Base-by-base conservation (phyloP, 2,329 filamentous ascomycete genomes). In the Colletotrichum kahawae region DNA sequence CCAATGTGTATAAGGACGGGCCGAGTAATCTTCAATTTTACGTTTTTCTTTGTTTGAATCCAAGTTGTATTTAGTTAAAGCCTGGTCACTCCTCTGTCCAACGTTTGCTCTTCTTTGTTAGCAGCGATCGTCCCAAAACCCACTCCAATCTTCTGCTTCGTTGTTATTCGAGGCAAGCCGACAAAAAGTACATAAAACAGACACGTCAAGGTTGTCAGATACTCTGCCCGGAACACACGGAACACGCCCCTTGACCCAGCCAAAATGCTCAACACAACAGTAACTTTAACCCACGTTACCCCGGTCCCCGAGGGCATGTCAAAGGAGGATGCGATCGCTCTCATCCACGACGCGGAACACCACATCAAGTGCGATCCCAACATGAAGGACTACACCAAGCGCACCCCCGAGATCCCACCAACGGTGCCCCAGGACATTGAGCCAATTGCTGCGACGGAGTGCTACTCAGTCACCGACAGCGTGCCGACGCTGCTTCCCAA, bases 311-410 rank as follows among this genome's bases (percentile, higher is more conserved):
- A 80, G 3, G 83, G 81, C 34, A 80, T 81, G 48, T 79, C 84
- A 43, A 79, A 76, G 16, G 78, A 83, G 27, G 82, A 83, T 59
- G 85, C 82, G n/a, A 78, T 90, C 36, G 80, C 84, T 33, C 83
- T 86, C 68, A 86, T 91, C 34, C 89, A 90, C 31, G 85, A 89
- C 78, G 87, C 90, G 78, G 84, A 83, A 38, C 88, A 88, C 82
- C 88, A 90, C 81, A 83, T 92, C 60, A 77, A 82, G 56, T 89
- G 87, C 82, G 86, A 90, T 77, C 89, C 90, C 63, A 88, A 90
- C 82, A 84, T 88, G 80, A 79, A 84, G 74, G 83, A 86, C 67
- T 78, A 79, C 21, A 80, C 88, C 56, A 77, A 81, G 13, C 74
- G 70, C 36, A 78, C 79, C 24, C 77, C 79, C 16, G 79, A 81